Conservation (phyloP, 805 yeast species). For the Helenozyma rhizophorensis region DNA sequence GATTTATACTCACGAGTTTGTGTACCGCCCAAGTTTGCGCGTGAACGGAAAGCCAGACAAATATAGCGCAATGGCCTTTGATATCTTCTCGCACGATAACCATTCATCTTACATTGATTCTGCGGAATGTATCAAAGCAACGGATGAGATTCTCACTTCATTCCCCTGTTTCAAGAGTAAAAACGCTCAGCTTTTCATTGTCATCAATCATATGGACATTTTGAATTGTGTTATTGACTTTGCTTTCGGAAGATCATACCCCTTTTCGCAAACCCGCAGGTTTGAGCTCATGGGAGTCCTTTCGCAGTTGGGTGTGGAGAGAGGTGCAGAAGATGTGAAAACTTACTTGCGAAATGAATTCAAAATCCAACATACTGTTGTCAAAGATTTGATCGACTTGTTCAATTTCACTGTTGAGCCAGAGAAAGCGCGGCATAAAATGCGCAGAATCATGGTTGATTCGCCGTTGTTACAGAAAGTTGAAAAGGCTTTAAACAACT, state of each 20-base stretch:
- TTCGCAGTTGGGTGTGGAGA: constrained; percentile 73
- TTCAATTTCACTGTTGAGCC: constrained; percentile 77
- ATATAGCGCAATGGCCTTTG: constrained; percentile 83
- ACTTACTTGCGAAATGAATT: constrained; percentile 45
- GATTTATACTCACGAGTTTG: constrained; percentile 72
- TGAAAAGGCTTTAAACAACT: constrained; percentile 58
- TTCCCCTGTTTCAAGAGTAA: constrained; percentile 61
- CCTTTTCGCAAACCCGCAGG: constrained; percentile 57
- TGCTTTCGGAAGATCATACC: constrained; percentile 71
- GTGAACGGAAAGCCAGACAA: constrained; percentile 67
- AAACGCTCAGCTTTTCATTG: constrained; percentile 50
- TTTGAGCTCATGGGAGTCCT: constrained; percentile 63
- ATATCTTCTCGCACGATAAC: constrained; percentile 54
- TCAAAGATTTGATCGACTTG: constrained; percentile 68
- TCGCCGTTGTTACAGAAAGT: constrained; percentile 59
- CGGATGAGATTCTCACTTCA: constrained; percentile 63
- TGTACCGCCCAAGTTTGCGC: constrained; percentile 60
- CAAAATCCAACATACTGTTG: constrained; percentile 73
- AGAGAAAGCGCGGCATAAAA: constrained; percentile 55
- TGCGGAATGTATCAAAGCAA: constrained; percentile 82
- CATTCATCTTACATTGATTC: constrained; percentile 38
- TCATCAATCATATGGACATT: constrained; percentile 78
- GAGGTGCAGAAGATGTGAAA: constrained; percentile 55
- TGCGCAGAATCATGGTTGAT: constrained; percentile 70
- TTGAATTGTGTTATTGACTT: constrained; percentile 58